phyloP scores from a whole-genome alignment of 1,139 yeast species.

The Lizanozyma gosingica region DNA sequence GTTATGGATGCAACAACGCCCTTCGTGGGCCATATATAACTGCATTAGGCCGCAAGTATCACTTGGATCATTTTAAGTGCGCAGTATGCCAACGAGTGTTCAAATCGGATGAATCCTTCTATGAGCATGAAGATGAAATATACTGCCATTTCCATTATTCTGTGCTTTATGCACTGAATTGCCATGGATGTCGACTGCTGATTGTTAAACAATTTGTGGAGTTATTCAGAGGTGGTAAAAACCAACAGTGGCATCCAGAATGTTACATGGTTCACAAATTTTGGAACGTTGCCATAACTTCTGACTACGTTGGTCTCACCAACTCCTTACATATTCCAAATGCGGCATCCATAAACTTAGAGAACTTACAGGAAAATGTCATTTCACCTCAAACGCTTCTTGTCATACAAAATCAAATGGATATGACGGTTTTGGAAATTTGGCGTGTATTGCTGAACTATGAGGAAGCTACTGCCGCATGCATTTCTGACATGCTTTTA shows the following conservation, averaged over 20 bases:
- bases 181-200: slow-evolving; percentile 90
- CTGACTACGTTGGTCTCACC: slow-evolving; percentile 45
- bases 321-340: too few relatives aligned
- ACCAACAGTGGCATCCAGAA: slow-evolving; percentile 98
- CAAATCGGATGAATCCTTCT: slow-evolving; percentile 87
- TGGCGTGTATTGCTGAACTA: slow-evolving; percentile 86
- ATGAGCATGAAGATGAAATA: slow-evolving; percentile 75
- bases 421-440: slow-evolving; percentile 61
- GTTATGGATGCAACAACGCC: slow-evolving; percentile 78
- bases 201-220: slow-evolving; percentile 93
- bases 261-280: slow-evolving; percentile 96
- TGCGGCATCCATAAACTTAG: slow-evolving; percentile 12
- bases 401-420: slow-evolving; percentile 55
- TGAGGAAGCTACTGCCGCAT: slow-evolving; percentile 89
- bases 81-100: slow-evolving; percentile 80
- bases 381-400: slow-evolving; percentile 46
- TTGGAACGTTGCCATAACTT: slow-evolving; percentile 84
- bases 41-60: slow-evolving; percentile 87
- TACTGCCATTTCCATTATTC: slow-evolving; percentile 92
- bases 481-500: slow-evolving; percentile 88
- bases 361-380: slow-evolving; percentile 8
- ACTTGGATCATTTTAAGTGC: slow-evolving; percentile 92
- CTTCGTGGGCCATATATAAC: slow-evolving; percentile 90
- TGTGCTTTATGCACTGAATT: slow-evolving; percentile 72
- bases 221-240: slow-evolving; percentile 83